Conservation (phyloP, 2,329 filamentous ascomycete genomes). For the Pyrenophora teres region DNA sequence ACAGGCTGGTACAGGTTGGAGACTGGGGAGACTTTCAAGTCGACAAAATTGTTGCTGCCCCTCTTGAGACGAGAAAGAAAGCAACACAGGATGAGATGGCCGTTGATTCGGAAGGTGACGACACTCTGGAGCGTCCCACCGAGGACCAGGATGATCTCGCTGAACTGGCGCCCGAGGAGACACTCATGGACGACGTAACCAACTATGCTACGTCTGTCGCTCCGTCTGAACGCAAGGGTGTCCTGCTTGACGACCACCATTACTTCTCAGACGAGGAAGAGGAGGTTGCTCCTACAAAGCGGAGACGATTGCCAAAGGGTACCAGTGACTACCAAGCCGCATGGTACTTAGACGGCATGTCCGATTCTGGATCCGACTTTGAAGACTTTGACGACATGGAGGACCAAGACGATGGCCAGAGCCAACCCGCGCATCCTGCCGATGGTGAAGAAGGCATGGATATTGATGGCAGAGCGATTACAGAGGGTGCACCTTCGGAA, state of each 20-base stretch:
- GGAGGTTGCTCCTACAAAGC: constrained; percentile 61
- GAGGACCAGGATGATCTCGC: constrained; percentile 82
- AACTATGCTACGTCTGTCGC: constrained; percentile 52
- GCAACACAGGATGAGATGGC: constrained; percentile 70
- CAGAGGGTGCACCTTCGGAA: constrained; percentile 81
- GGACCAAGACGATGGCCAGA: constrained; percentile 58
- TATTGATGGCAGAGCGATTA: constrained; percentile 61
- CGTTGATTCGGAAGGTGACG: constrained; percentile 62
- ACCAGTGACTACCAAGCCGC: constrained; percentile 94
- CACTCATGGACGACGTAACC: constrained; percentile 73
- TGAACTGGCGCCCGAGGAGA: constrained; percentile 84
- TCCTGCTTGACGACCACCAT: constrained; percentile 93
- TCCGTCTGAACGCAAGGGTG: constrained; percentile 70
- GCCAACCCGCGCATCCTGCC: constrained; percentile 68
- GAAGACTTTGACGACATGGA: constrained; percentile 64
- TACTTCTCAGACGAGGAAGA: constrained; percentile 92
- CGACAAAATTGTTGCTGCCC: constrained; percentile 81
- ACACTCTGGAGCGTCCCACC: constrained; percentile 71
- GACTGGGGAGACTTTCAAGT: constrained; percentile 96
- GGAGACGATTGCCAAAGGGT: constrained; percentile 81
- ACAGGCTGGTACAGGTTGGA: constrained; percentile 86
- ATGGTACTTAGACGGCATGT: constrained; percentile 86
- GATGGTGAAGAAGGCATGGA: constrained; percentile 75
- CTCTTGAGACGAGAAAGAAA: constrained; percentile 62
- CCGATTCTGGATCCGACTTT: constrained; percentile 83